A percentile compares a stretch with the other conserved stretches of the same genome.
Conservation (phyloP, 352 stramenopile species). For the Phytophthora tubulina region DNA sequence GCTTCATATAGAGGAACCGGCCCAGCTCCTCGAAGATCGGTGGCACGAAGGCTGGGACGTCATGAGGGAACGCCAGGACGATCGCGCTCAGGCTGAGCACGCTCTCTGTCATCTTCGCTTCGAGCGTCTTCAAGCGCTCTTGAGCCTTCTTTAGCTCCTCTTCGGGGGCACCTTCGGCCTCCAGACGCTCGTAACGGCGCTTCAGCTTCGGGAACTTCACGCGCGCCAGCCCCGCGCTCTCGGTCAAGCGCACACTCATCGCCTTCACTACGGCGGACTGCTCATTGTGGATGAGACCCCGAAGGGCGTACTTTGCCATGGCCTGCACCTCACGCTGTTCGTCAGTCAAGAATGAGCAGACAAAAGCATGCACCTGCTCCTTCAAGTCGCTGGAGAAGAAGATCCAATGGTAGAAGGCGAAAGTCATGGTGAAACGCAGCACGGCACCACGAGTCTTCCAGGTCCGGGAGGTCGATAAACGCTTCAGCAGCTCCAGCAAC, state of each 20-base stretch:
- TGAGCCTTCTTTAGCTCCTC: slow-evolving; percentile 50
- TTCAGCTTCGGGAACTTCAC: slow-evolving; percentile 68
- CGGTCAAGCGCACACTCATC: slow-evolving; percentile 51
- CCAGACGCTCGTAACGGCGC: slow-evolving; percentile 59
- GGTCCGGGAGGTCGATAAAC: slow-evolving; percentile 46
- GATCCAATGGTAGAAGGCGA: slow-evolving; percentile 82
- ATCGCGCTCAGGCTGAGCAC: slow-evolving; percentile 78
- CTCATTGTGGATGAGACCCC: slow-evolving; percentile 72
- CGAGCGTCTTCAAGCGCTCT: slow-evolving; percentile 53
- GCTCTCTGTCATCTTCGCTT: slow-evolving; percentile 68
- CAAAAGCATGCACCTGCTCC: slow-evolving; percentile 59
- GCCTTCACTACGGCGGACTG: slow-evolving; percentile 42
- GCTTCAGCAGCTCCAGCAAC: slow-evolving; percentile 56
- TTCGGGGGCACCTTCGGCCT: slow-evolving; percentile 36
- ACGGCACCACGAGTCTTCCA: slow-evolving; percentile 81
- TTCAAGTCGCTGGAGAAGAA: slow-evolving; percentile 52
- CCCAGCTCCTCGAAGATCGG: slow-evolving; percentile 80
- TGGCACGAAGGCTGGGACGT: slow-evolving; percentile 72
- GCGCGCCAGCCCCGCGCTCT: slow-evolving; percentile 52
- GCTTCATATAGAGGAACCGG: slow-evolving; percentile 75
- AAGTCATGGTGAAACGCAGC: slow-evolving; percentile 77
- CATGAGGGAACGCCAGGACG: slow-evolving; percentile 82
- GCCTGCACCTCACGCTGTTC: slow-evolving; percentile 83
- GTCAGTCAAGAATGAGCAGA: slow-evolving; percentile 68
- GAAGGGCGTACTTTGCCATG: slow-evolving; percentile 81